Percentiles rank a stretch among this genome's conserved stretches.
Evolutionary conservation across 768 basidiomycete species (phyloP).

Genomic region (Rhizopogon salebrosus): DNA sequence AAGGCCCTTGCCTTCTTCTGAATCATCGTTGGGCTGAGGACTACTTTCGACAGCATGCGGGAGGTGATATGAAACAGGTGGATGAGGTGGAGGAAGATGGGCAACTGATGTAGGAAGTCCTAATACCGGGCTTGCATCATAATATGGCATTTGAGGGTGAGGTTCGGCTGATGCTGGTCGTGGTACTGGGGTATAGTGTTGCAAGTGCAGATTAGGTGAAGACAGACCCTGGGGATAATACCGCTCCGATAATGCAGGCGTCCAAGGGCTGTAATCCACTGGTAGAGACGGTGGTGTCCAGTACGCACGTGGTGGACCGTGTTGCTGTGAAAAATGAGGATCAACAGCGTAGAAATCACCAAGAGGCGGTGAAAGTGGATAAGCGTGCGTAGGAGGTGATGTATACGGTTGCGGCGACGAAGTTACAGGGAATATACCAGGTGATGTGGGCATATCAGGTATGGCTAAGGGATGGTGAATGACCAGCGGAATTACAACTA

Average conservation of each 20-base stretch:
- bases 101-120: constrained; percentile 32
- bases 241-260: not conserved
- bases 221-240: not conserved
- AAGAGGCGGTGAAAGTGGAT: constrained; percentile 22
- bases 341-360: not conserved
- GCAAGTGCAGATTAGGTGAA: constrained; percentile 7
- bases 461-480: constrained; percentile 62
- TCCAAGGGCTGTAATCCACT: not conserved
- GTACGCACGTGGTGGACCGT: not conserved
- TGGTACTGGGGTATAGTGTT: constrained; percentile 33
- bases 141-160: constrained; percentile 24
- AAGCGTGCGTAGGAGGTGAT: constrained; percentile 10
- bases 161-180: constrained; percentile 53
- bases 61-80: constrained; percentile 20
- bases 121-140: constrained; percentile 24
- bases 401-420: constrained; percentile 16
- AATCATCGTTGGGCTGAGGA: constrained; percentile 24
- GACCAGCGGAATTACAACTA: constrained; percentile 57
- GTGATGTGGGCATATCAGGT: constrained; percentile 33
- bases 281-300: not conserved
- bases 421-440: constrained; percentile 6
- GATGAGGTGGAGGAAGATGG: constrained; percentile 24
- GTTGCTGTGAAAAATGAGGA: not conserved
- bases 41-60: constrained; percentile 7
- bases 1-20: constrained; percentile 58